Conservation (phyloP, 768 basidiomycete species). For the Rhizopogon vulgaris region DNA sequence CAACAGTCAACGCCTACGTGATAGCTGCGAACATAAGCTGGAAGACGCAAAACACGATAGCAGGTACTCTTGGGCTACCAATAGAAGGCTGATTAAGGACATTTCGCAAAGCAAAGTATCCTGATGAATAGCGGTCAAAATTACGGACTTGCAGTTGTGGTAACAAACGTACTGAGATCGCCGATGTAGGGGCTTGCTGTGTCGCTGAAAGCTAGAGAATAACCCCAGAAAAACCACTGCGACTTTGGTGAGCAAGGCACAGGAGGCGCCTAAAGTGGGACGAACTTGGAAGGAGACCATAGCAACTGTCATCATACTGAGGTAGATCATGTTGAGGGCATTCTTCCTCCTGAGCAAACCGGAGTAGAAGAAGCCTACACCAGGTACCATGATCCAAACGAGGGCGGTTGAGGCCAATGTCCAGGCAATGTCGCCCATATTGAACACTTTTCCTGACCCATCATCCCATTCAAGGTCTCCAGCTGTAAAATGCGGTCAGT, state of each 20-base stretch:
- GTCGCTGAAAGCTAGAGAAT: slow-evolving; percentile 85
- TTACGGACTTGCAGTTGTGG: neutral
- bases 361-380: slow-evolving; percentile 85
- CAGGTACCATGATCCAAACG: slow-evolving; percentile 82
- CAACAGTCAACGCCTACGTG: slow-evolving; percentile 46
- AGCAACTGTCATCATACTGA: slow-evolving; percentile 69
- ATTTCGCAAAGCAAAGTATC: slow-evolving; percentile 75
- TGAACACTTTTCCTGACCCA: slow-evolving; percentile 32
- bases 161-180: slow-evolving; percentile 55
- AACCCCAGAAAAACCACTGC: slow-evolving; percentile 98
- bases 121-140: slow-evolving; percentile 29
- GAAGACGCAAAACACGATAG: slow-evolving; percentile 76
- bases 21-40: slow-evolving; percentile 90
- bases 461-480: slow-evolving; percentile 30
- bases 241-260: slow-evolving; percentile 5
- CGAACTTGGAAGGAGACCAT: slow-evolving; percentile 81
- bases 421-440: slow-evolving; percentile 67
- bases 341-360: slow-evolving; percentile 91
- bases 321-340: slow-evolving; percentile 84
- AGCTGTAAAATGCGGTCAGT: slow-evolving; percentile 20
- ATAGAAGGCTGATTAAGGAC: slow-evolving; percentile 74
- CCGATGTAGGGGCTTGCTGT: slow-evolving; percentile 75
- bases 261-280: neutral
- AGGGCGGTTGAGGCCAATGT: slow-evolving; percentile 68
- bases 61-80: slow-evolving; percentile 65